These are phyloP conservation scores for Protomyces macrosporus DNA, from an alignment of 1,139 yeast genomes.

Conservation along the genomic window DNA sequence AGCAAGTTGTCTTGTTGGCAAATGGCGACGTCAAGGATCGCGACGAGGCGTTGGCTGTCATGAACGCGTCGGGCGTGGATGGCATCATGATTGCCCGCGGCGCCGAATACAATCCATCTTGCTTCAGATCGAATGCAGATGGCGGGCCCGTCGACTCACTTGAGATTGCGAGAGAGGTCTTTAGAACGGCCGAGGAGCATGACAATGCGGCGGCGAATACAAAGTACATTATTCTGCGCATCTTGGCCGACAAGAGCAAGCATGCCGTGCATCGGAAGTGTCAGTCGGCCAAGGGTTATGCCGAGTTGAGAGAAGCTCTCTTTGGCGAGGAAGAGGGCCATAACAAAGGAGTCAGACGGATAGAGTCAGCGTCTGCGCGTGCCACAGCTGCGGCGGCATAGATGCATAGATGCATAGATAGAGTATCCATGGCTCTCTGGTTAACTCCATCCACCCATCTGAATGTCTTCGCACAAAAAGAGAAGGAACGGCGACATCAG, in stretches of 20 bases:
- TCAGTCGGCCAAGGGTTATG: constrained; percentile 53
- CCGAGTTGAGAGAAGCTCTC: constrained; percentile 42
- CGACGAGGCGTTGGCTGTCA: constrained; percentile 53
- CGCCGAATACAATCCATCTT: constrained; percentile 82
- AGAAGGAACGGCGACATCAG: too few relatives aligned
- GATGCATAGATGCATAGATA: too few relatives aligned
- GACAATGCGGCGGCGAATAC: constrained; percentile 66
- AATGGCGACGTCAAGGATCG: constrained; percentile 69
- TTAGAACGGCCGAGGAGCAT: constrained; percentile 50
- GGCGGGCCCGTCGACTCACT: constrained; percentile 35
- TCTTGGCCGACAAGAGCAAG: constrained; percentile 68
- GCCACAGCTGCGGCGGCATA: background rate
- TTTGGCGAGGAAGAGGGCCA: background rate
- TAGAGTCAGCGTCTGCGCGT: background rate
- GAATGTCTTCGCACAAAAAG: too few relatives aligned
- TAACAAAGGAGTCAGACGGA: background rate
- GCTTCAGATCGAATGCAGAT: constrained; percentile 44
- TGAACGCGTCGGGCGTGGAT: constrained; percentile 49
- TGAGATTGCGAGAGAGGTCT: constrained; percentile 51
- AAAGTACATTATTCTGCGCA: constrained; percentile 70
- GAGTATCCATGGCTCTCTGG: too few relatives aligned
- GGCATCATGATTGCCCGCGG: constrained; percentile 94
- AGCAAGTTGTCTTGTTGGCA: constrained; percentile 65
- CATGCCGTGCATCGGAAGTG: constrained; percentile 51
- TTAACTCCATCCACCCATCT: too few relatives aligned